These are phyloP conservation scores for Tinospora cordifolia DNA, from an alignment of 164 flowering plant species.

Conservation along the genomic window DNA sequence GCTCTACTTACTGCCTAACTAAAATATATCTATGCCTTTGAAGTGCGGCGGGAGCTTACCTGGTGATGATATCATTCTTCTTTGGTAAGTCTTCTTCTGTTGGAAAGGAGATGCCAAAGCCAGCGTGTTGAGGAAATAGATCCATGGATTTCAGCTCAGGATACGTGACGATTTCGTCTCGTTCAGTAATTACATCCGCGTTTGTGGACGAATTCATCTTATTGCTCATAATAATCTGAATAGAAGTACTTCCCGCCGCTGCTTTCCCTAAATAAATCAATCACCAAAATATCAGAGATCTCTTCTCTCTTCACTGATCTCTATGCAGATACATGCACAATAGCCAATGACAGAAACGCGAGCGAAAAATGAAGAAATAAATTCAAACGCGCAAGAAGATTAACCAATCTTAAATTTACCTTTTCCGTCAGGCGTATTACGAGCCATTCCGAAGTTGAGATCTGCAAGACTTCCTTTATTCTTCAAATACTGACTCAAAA, in stretches of 20 bases:
- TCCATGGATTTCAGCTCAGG: constrained; percentile 27
- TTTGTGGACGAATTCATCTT: no score
- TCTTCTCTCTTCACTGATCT: no score
- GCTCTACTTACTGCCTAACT: no score
- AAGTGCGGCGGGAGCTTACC: constrained; percentile 26
- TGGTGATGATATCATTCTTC: constrained; percentile 16
- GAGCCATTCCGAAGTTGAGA: constrained; percentile 27
- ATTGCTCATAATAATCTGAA: no score
- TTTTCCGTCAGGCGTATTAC: constrained; percentile 20
- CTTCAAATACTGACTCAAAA: constrained; percentile 65
- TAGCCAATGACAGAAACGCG: no score
- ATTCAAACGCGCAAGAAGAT: background rate
- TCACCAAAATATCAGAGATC: background rate
- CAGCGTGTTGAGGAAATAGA: constrained; percentile 36
- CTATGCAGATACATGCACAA: no score
- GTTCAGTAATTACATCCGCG: background rate
- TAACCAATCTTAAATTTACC: no score
- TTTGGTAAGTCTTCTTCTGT: background rate
- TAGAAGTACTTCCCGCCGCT: background rate
- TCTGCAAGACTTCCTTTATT: constrained; percentile 50
- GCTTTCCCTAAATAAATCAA: background rate
- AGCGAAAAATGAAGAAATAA: no score
- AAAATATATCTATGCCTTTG: no score
- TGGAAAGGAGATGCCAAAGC: constrained; percentile 16
- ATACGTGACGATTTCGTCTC: background rate